phyloP scores from a whole-genome alignment of 2,329 filamentous ascomycete species.

The Calonectria multiphialidica region DNA sequence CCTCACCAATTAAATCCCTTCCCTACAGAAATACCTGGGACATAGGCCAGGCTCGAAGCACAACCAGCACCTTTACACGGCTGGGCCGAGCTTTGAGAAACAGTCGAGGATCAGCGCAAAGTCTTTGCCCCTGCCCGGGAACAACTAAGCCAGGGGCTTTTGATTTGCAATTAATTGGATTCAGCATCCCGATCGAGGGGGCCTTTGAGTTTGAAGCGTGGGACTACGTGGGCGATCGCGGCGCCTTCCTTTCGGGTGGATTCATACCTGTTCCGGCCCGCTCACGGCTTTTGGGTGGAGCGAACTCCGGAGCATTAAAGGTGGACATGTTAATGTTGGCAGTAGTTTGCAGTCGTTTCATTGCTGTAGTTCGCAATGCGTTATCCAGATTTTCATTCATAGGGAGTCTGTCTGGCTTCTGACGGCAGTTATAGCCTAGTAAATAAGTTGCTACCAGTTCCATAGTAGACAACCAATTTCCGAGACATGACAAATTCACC shows the following conservation, averaged over 20 bases:
- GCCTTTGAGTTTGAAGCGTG: neutral
- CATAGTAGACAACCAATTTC: neutral
- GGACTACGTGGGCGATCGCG: neutral
- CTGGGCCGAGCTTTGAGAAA: neutral
- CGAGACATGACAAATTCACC: neutral
- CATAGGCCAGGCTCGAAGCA: neutral
- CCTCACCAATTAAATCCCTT: neutral
- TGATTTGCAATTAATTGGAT: neutral
- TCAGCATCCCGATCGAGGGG: neutral
- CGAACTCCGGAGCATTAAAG: neutral
- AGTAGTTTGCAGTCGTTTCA: neutral
- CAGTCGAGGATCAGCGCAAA: neutral
- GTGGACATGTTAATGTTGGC: neutral
- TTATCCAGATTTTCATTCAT: neutral
- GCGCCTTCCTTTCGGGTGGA: neutral
- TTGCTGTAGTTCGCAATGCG: neutral
- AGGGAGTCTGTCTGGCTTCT: neutral
- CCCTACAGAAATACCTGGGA: neutral
- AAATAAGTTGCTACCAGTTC: neutral
- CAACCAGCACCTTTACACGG: neutral
- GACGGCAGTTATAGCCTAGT: neutral
- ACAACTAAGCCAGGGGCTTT: neutral
- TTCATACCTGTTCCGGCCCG: constrained; percentile 15
- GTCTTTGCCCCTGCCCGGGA: neutral
- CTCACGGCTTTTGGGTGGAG: neutral